Conservation (phyloP, 768 basidiomycete genomes). For the Fistulinella prunicolor region DNA sequence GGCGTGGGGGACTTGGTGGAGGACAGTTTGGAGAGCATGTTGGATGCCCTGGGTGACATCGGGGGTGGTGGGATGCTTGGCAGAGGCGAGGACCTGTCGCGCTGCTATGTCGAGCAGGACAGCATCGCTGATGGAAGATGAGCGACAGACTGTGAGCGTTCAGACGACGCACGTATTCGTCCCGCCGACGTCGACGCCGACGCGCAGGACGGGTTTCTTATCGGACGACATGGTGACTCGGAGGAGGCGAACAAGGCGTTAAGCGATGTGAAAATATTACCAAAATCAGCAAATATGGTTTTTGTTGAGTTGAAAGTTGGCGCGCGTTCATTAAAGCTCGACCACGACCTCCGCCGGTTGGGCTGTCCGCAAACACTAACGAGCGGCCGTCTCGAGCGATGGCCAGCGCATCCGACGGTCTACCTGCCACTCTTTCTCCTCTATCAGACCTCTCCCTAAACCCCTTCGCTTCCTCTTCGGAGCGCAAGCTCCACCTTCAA, state of each 20-base stretch:
- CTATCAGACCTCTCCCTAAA: constrained; percentile 43
- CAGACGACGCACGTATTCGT: constrained; percentile 30
- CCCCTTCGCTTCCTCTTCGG: constrained; percentile 48
- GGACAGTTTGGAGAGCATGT: constrained; percentile 43
- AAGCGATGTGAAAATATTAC: constrained; percentile 10
- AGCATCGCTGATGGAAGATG: constrained; percentile 27
- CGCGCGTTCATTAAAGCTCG: too few relatives aligned
- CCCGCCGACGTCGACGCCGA: constrained; percentile 36
- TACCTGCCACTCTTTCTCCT: constrained; percentile 28
- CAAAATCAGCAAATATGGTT: neutral
- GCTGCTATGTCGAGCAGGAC: constrained; percentile 22
- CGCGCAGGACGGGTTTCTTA: constrained; percentile 11
- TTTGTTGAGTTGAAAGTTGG: constrained; percentile 4
- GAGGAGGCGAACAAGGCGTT: neutral
- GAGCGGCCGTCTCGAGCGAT: constrained; percentile 31
- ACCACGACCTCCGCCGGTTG: too few relatives aligned
- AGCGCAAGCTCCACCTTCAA: constrained; percentile 62
- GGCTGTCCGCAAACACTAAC: too few relatives aligned
- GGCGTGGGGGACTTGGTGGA: constrained; percentile 37
- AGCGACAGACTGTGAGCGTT: neutral
- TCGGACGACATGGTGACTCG: too few relatives aligned
- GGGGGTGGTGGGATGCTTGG: constrained; percentile 54
- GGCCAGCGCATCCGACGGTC: constrained; percentile 40
- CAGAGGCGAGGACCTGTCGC: constrained; percentile 24
- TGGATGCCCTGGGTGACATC: constrained; percentile 61